phyloP scores from a whole-genome alignment of 2,329 filamentous ascomycete species.

The Rhynchosporium agropyri region DNA sequence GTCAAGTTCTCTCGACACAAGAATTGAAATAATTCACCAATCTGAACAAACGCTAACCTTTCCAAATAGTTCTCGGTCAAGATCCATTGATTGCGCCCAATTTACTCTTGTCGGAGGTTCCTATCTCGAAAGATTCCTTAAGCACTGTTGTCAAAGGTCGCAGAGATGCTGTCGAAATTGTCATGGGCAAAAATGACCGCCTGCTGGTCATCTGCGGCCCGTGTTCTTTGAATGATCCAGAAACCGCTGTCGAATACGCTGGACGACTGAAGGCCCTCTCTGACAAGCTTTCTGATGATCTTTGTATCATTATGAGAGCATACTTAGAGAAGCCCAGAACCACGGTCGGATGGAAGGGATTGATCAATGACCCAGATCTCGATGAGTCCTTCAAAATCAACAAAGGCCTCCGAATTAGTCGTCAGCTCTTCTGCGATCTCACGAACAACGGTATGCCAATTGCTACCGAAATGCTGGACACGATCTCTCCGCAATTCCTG shows the following conservation, averaged over 20 bases:
- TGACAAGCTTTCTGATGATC: slow-evolving; percentile 77
- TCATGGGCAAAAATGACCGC: slow-evolving; percentile 60
- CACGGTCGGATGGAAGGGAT: slow-evolving; percentile 97
- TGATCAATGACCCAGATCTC: slow-evolving; percentile 99
- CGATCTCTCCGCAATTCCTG: slow-evolving; percentile 96
- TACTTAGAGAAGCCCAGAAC: slow-evolving; percentile 99
- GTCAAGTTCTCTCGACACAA: too few species aligned
- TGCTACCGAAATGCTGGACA: slow-evolving; percentile 97
- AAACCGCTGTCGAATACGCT: slow-evolving; percentile 85
- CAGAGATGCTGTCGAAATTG: slow-evolving; percentile 53
- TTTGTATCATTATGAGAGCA: slow-evolving; percentile 94
- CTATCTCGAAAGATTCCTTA: slow-evolving; percentile 64
- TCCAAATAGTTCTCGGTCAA: slow-evolving; percentile 77
- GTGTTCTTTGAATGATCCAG: slow-evolving; percentile 96
- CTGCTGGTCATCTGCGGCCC: slow-evolving; percentile 94
- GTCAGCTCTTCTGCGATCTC: slow-evolving; percentile 90
- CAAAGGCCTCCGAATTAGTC: slow-evolving; percentile 91
- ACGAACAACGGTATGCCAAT: slow-evolving; percentile 89
- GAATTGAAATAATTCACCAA: slow-evolving; percentile 18
- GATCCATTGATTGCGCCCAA: slow-evolving; percentile 90
- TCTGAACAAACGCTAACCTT: slow-evolving; percentile 27
- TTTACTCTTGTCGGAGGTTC: slow-evolving; percentile 84
- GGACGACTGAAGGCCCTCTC: slow-evolving; percentile 74
- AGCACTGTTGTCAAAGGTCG: slow-evolving; percentile 73
- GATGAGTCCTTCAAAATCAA: slow-evolving; percentile 98